Evolutionary conservation across 768 basidiomycete species (phyloP), one percentile per base, ranked within the genome.

Genomic region (Lanmaoa rubissima): DNA sequence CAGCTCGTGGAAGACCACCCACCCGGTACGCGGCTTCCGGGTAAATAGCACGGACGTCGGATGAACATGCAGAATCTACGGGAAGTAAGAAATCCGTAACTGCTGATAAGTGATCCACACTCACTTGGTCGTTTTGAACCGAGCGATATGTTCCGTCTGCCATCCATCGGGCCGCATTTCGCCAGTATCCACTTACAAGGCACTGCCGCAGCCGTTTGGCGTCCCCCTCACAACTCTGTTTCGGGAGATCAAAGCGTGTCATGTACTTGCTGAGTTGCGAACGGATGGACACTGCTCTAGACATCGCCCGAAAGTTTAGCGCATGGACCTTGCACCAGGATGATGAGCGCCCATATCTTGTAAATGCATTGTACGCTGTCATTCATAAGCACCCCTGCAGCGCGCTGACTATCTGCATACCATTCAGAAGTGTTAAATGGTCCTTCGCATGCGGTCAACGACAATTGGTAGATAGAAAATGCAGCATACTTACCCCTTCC

Each of bases 181-280:
- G 82, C 85, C 94, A 95, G 69, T 97, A 97, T 2, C 94, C 95
- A 59, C 86, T 87, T 7, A 94, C 90, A 5, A 99, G 81, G 69
- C 97, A 98, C 60, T 84, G 82, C n/a, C 94, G 79, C 51, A 99
- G 73, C 43, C 90, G 77, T 61, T 83, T 85, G 9, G 83, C 85
- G 72, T 98, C 95, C 0, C 93, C 94, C 65, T 96, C 81, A 69
- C 96, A 98, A 69, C 93, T 94, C 54, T 90, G 83, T 21, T 85
- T 70, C 0, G 90, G 88, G 26, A 96, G 77, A 41, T 84, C 80
- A 69, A 97, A 98, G 13, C 97, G 84, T 53, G 87, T 83, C 85
- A 98, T 88, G 69, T 98, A 98, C 73, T 94, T 97, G 67, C 90
- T 88, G 36, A 99, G 79, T 66, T 99, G 97, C n/a, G 89, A 81